Percentiles rank a stretch among this genome's conserved stretches.
These are phyloP conservation scores for Erysimum cheiranthoides DNA, from an alignment of 345 rosid species.

Conservation along the genomic window DNA sequence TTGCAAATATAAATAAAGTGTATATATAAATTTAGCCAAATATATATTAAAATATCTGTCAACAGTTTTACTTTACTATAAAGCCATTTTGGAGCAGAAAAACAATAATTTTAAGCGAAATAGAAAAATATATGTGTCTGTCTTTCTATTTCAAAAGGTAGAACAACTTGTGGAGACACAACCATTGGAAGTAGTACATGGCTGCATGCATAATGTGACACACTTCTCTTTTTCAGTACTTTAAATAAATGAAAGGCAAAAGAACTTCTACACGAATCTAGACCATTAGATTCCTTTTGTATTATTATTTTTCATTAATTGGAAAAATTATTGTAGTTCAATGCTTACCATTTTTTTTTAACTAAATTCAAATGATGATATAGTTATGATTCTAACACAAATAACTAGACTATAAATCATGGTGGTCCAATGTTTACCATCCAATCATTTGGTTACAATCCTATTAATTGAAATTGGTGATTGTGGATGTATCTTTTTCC, in stretches of 20 bases:
- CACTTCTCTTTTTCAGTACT: constrained; percentile 30
- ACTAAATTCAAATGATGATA: not conserved
- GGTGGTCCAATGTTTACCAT: not conserved
- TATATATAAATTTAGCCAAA: not conserved
- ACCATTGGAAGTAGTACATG: constrained; percentile 29
- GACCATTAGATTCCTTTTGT: constrained; percentile 14
- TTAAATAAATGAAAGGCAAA: constrained; percentile 15
- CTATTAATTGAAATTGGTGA: not conserved
- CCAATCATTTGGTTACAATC: not conserved
- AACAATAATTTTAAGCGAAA: not conserved
- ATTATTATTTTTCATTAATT: not conserved
- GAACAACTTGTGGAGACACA: constrained; percentile 39
- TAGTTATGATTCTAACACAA: not conserved
- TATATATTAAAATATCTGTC: not conserved
- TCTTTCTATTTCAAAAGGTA: constrained; percentile 12
- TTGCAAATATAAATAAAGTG: no score
- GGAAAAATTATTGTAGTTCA: not conserved
- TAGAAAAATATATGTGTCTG: not conserved
- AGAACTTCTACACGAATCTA: constrained; percentile 30
- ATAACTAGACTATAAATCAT: not conserved
- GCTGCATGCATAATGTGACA: constrained; percentile 43
- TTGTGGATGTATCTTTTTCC: not conserved
- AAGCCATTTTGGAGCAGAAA: constrained; percentile 2
- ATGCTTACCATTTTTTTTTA: not conserved
- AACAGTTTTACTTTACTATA: not conserved